Evolutionary conservation across 805 yeast genomes (phyloP), one percentile per base, ranked within the genome.

Genomic region (Candida ovalis): DNA sequence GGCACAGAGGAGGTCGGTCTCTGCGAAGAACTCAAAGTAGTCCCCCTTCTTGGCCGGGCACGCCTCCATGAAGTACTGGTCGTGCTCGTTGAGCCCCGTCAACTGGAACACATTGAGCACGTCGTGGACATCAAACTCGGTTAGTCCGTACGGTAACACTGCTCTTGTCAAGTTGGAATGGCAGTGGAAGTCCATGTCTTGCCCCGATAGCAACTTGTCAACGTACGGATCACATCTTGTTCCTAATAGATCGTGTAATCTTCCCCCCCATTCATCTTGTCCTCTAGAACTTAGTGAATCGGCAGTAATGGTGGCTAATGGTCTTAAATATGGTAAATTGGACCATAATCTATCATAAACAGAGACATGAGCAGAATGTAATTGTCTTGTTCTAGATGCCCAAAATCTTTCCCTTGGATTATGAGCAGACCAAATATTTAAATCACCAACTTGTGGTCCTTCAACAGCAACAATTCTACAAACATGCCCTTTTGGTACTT

Each of bases 191-290:
- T 82, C 85, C 56, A 78, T 78, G 53, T 81, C 84, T 57, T 79
- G 81, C 28, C 86, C 87, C 45, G 83, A 76, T 45, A 82, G 68
- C 51, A 82, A 63, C 54, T 77, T 78, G 58, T 82, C 87, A 13
- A 81, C 85, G 55, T 82, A 82, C 1, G 87, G 87, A 55, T 82
- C 87, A 59, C 87, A 82, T 52, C 88, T 69, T 2, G 87, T 82
- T 30, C 87, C 87, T 60, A 82, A 66, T 33, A 84, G 71, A 58
- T 82, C 88, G 58, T 82, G 86, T 42, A 79, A 75, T 48, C 83
- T 68, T 45, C 85, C 85, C 47, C 85, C 84, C 80, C 81, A 76
- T 59, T 80, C 82, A 53, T 81, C 82, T 53, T 77, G 77, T 22
- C 80, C 73, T 52, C 84, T 74, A 33, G 78, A 76, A 36, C 66